Percentiles rank a stretch among this genome's conserved stretches.
Conservation (phyloP, 1,284 basidiomycete species). For the Leccinum ambiguum region DNA sequence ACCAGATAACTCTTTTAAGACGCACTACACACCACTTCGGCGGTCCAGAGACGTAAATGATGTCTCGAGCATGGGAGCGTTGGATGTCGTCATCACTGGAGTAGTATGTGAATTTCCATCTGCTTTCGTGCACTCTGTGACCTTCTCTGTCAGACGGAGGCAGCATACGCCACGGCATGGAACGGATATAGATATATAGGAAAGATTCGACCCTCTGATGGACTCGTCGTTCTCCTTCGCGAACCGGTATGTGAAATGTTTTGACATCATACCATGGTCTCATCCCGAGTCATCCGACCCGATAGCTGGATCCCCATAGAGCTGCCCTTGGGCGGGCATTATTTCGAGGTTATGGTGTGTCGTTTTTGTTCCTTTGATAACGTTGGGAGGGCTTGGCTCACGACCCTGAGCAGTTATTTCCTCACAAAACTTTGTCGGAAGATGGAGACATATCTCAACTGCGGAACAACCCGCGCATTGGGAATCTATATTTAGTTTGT, state of each 20-base stretch:
- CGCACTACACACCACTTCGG: constrained; percentile 34
- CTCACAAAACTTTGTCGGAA: constrained; percentile 50
- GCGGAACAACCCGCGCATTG: constrained; percentile 39
- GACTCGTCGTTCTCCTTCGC: constrained; percentile 37
- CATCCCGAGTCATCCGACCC: neutral
- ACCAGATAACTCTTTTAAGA: constrained; percentile 34
- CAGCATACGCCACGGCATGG: constrained; percentile 47
- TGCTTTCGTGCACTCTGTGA: constrained; percentile 13
- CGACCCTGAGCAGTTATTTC: constrained; percentile 38
- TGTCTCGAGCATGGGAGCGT: constrained; percentile 13
- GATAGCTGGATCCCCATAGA: constrained; percentile 30
- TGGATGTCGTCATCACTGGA: constrained; percentile 52
- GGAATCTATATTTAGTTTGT: constrained; percentile 52
- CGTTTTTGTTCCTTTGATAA: neutral
- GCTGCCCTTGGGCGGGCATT: constrained; percentile 37
- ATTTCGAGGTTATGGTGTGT: constrained; percentile 48
- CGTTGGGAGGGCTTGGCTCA: constrained; percentile 11
- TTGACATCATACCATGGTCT: neutral
- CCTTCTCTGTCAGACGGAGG: constrained; percentile 41
- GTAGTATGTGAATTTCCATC: constrained; percentile 36
- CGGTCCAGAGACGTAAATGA: constrained; percentile 15
- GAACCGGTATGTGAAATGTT: constrained; percentile 39
- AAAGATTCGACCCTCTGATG: constrained; percentile 34
- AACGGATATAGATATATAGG: constrained; percentile 37
- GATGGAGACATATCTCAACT: constrained; percentile 37